Evolutionary conservation across 805 yeast species (phyloP).

Genomic region (Pichia nakasei): DNA sequence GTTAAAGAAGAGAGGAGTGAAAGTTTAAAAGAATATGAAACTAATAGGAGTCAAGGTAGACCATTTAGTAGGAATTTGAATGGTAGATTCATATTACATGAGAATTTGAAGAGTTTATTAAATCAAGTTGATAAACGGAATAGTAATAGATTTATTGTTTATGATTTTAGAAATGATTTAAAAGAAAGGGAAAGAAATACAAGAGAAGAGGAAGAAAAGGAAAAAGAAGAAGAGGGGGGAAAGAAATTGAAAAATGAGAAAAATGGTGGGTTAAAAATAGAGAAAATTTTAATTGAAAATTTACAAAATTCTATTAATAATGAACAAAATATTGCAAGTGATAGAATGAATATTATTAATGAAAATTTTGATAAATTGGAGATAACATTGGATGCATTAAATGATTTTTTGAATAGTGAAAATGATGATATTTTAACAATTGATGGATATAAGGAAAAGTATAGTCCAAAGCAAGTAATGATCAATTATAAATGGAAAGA

Average conservation of each 20-base stretch:
- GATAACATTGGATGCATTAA: slow-evolving; percentile 3
- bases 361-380: background rate
- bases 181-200: no score
- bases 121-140: slow-evolving; percentile 19
- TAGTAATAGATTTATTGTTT: slow-evolving; percentile 13
- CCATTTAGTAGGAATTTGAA: slow-evolving; percentile 25
- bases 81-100: slow-evolving; percentile 24
- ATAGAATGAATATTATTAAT: slow-evolving; percentile 1
- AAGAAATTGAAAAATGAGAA: no score
- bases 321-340: background rate
- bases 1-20: slow-evolving; percentile 5
- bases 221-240: no score
- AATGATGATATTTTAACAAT: slow-evolving; percentile 7
- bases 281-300: background rate
- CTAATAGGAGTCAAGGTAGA: slow-evolving; percentile 27
- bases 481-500: slow-evolving; percentile 4
- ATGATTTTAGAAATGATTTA: slow-evolving; percentile 12
- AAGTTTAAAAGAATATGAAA: slow-evolving; percentile 1
- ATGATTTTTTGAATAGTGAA: slow-evolving; percentile 4
- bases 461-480: slow-evolving; percentile 1
- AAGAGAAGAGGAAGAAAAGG: background rate
- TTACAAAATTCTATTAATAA: background rate
- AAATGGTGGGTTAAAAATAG: no score
- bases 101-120: slow-evolving; percentile 17
- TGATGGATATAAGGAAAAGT: slow-evolving; percentile 9